Percentiles rank a stretch among this genome's conserved stretches.
Evolutionary conservation across 2,329 filamentous ascomycete species (phyloP).

Genomic region (Elsinoe perseae): DNA sequence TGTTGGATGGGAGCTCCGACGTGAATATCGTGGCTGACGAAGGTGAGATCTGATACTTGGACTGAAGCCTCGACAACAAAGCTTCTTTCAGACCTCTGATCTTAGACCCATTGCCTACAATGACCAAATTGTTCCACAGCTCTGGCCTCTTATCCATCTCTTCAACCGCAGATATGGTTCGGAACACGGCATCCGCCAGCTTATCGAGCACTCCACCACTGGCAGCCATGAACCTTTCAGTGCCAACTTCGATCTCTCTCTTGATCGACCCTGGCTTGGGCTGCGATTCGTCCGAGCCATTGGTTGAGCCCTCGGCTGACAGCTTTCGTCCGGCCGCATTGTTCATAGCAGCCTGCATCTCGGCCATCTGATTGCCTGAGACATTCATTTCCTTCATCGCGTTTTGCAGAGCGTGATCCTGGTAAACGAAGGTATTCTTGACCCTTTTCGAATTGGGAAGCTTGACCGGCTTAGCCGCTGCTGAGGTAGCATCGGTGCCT

Average conservation of each 20-base stretch:
- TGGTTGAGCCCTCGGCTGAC: slow-evolving; percentile 21
- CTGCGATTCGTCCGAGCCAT: slow-evolving; percentile 17
- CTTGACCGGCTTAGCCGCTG: slow-evolving; percentile 50
- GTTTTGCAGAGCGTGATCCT: slow-evolving; percentile 54
- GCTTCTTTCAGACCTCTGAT: slow-evolving; percentile 78
- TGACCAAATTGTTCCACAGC: slow-evolving; percentile 86
- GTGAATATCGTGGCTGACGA: slow-evolving; percentile 94
- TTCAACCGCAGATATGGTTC: slow-evolving; percentile 71
- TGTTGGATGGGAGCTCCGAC: slow-evolving; percentile 87
- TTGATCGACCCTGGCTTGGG: slow-evolving; percentile 33
- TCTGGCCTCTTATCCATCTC: slow-evolving; percentile 76
- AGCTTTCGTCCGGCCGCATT: slow-evolving; percentile 10
- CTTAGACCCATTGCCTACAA: slow-evolving; percentile 78
- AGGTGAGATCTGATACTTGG: slow-evolving; percentile 83
- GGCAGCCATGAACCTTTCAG: slow-evolving; percentile 61
- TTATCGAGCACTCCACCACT: slow-evolving; percentile 67
- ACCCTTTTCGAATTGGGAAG: slow-evolving; percentile 66
- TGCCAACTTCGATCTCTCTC: slow-evolving; percentile 66
- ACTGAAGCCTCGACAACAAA: slow-evolving; percentile 67
- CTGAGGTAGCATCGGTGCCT: slow-evolving; percentile 46
- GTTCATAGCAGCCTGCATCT: slow-evolving; percentile 46
- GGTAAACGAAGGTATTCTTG: slow-evolving; percentile 64
- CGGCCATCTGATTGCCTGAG: slow-evolving; percentile 39
- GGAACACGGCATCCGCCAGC: slow-evolving; percentile 76
- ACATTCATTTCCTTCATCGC: slow-evolving; percentile 46